phyloP scores from a whole-genome alignment of 306 rosid genomes.

The Geum urbanum region DNA sequence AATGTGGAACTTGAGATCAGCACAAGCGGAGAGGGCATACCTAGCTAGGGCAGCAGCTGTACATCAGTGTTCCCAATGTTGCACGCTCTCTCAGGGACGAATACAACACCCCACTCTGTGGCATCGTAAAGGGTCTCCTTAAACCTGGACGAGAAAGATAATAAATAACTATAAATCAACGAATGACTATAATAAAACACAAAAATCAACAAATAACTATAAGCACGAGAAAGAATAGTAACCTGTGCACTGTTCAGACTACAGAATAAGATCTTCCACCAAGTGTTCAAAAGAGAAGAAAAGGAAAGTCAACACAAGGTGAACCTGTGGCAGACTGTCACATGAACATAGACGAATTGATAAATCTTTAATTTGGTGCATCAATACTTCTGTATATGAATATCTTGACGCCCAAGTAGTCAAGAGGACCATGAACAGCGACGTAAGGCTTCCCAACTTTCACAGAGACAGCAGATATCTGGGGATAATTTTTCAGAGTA shows the following conservation, averaged over 20 bases:
- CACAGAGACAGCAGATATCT: conserved; percentile 72
- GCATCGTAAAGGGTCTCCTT: conserved; percentile 35
- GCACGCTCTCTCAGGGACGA: conserved; percentile 58
- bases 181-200: too few relatives aligned
- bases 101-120: conserved; percentile 43
- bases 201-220: not conserved
- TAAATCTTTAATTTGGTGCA: conserved; percentile 21
- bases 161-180: too few relatives aligned
- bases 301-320: not conserved
- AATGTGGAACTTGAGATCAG: conserved; percentile 62
- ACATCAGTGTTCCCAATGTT: conserved; percentile 44
- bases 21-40: conserved; percentile 47
- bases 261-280: not conserved
- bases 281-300: not conserved
- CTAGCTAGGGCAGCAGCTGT: conserved; percentile 54
- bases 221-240: conserved; percentile 1
- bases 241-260: not conserved
- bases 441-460: conserved; percentile 87
- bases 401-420: conserved; percentile 84
- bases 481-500: conserved; percentile 36
- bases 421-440: conserved; percentile 66
- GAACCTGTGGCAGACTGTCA: conserved; percentile 1
- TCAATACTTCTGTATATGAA: conserved; percentile 50
- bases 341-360: not conserved
- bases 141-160: too few relatives aligned